Base-by-base conservation (phyloP, 2,329 filamentous ascomycete species). In the Colletotrichum tofieldiae region DNA sequence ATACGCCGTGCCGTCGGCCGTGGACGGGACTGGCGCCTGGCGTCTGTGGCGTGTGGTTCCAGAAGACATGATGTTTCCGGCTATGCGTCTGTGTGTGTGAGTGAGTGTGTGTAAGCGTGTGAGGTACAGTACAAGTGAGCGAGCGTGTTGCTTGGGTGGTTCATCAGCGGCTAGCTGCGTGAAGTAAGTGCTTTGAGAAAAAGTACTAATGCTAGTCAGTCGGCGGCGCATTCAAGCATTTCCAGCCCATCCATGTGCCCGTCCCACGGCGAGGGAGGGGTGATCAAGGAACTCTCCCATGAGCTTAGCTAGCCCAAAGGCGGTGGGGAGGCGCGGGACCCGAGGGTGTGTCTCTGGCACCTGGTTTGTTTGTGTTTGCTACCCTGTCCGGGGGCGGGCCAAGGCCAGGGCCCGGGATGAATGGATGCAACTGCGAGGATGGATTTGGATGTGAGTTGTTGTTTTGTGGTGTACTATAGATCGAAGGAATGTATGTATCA, bases 201-300 rank as follows among this genome's bases (percentile, higher is more conserved):
- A 54, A 54, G 47, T 26, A 35, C 37, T 52, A 43, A 41, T 23
- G 20, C 35, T 71, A 63, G 65, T 51, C 43, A 68, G 41, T 45
- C 12, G 45, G 45, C 45, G 51, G 69, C 52, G 59, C 65, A 52
- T 58, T 58, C 58, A 63, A 71, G 58, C 58, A 68, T 71, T 63
- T 68, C 29, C 51, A 45, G 56, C 39, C n/a, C n/a, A 45, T 35
- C 62, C 51, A 37, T 58, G 37, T 45, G 37, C 12, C 37, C 9
- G 45, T 26, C 32, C 35, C 45, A 52, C 35, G 45, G 7, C 23
- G 23, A 35, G 39, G 29, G 18, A 37, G 32, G 64, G 26, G 39
- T 29, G n/a, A 39, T 14, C n/a, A 41, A 41, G 60, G 35, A 62
- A 52, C 45, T 41, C 35, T 52, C 8, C 37, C 45, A 52, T 51